phyloP scores from a whole-genome alignment of 2,329 filamentous ascomycete genomes.

The Cladorrhinum sp. region DNA sequence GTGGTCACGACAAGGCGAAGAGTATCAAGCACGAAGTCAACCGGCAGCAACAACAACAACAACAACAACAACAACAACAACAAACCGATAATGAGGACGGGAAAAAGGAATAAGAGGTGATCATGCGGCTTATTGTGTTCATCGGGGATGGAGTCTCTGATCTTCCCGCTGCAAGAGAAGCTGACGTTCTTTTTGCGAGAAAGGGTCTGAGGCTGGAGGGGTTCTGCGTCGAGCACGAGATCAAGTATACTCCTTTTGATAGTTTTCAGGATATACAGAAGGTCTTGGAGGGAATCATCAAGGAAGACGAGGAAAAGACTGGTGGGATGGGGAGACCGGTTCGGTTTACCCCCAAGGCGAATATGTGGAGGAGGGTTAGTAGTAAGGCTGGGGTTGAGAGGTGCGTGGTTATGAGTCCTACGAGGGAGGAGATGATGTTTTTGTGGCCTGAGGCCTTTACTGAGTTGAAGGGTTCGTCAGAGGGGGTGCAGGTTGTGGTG shows the following conservation, averaged over 20 bases:
- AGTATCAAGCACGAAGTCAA: conserved; percentile 57
- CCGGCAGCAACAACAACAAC: background rate
- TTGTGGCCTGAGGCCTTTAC: conserved; percentile 60
- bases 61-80: background rate
- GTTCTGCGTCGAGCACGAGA: conserved; percentile 61
- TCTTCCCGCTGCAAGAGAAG: conserved; percentile 61
- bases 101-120: conserved; percentile 56
- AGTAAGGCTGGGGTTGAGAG: conserved; percentile 52
- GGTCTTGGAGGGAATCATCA: conserved; percentile 56
- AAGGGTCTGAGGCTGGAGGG: conserved; percentile 63
- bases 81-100: too few species aligned
- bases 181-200: conserved; percentile 66
- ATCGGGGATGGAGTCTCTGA: conserved; percentile 69
- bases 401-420: conserved; percentile 38
- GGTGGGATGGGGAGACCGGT: conserved; percentile 56
- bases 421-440: conserved; percentile 59
- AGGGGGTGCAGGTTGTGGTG: background rate
- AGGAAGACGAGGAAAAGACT: conserved; percentile 60
- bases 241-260: conserved; percentile 61
- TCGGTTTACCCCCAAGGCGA: conserved; percentile 65
- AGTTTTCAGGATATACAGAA: conserved; percentile 64
- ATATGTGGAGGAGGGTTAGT: conserved; percentile 63
- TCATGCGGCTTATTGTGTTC: conserved; percentile 65
- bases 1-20: conserved; percentile 65
- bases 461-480: conserved; percentile 36